Base-by-base conservation (phyloP, 495 filamentous ascomycete species). In the Penicilliopsis zonata region DNA sequence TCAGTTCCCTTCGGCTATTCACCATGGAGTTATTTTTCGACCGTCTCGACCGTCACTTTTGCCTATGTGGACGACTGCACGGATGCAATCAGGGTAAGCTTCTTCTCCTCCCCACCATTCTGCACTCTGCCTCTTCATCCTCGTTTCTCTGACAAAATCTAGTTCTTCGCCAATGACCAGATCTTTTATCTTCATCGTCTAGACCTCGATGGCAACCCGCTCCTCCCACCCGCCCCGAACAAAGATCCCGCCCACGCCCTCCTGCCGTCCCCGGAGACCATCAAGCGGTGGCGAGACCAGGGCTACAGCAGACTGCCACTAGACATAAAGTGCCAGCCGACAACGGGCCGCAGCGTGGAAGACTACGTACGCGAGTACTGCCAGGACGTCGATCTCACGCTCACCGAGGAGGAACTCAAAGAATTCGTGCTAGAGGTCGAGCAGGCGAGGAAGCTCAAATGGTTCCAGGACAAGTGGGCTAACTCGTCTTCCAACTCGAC, bases 21-120 rank as follows among this genome's bases (percentile, higher is more conserved):
- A 28, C 9, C 26, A 13, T 13, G 26, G 10, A 33, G 3, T 21
- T 12, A 5, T 19, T 19, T 3, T 12, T 3, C 5, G 12, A 10
- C n/a, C 18, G 20, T 34, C 18, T 2, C 12, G 15, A 28, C 12
- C 8, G 33, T 35, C 13, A 28, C 23, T 3, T 35, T 35, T 18
- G 14, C 33, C 33, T 35, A 8, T 35, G 33, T 35, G 6, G 33
- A 28, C 14, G 33, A 35, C 14, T 35, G 23, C 16, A 6, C 18
- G 15, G 33, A 35, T 19, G 23, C 23, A 3, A 18, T 35, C 14
- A 35, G 20, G 33, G 33, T 35, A 28, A 19, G 33, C 15, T 17
- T 5, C 9, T 12, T 14, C 22, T 18, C 6, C 12, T 6, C 28
- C 18, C 12, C 10, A 7, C 13, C 28, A 15, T 31, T 9, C 29